These are phyloP conservation scores for Sclerotinia glacialis DNA, from an alignment of 2,329 filamentous ascomycete genomes.

Conservation along the genomic window DNA sequence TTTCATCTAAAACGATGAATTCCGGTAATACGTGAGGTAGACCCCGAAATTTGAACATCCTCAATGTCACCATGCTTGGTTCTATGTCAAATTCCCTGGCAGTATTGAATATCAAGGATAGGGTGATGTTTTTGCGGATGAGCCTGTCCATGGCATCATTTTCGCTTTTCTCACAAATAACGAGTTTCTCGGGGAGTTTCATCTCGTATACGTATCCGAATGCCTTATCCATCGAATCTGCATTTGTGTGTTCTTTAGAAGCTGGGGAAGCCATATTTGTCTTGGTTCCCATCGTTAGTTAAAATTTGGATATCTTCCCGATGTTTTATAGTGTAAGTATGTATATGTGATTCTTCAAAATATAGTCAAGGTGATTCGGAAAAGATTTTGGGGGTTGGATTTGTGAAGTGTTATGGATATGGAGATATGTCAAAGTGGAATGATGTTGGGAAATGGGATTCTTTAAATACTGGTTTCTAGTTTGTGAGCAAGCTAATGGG, in stretches of 20 bases:
- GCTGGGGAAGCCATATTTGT: neutral
- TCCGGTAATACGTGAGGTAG: no score
- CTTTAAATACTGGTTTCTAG: neutral
- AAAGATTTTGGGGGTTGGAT: neutral
- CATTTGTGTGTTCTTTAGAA: neutral
- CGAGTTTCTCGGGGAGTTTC: neutral
- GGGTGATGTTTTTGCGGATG: rapidly evolving
- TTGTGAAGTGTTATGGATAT: neutral
- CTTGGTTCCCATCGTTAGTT: neutral
- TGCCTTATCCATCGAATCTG: neutral
- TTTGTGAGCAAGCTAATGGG: neutral
- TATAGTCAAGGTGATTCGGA: neutral
- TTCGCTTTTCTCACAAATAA: neutral
- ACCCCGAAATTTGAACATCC: no score
- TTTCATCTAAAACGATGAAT: no score
- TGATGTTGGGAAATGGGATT: neutral
- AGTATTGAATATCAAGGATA: neutral
- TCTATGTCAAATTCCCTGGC: no score
- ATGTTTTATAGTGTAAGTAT: neutral
- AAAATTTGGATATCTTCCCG: no score
- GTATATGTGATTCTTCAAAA: neutral
- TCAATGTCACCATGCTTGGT: no score
- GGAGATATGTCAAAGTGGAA: neutral
- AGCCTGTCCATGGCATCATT: rapidly evolving
- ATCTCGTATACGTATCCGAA: neutral